Evolutionary conservation across 2,329 filamentous ascomycete species (phyloP), one percentile per base, ranked within the genome.

Genomic region (Diplodia corticola): DNA sequence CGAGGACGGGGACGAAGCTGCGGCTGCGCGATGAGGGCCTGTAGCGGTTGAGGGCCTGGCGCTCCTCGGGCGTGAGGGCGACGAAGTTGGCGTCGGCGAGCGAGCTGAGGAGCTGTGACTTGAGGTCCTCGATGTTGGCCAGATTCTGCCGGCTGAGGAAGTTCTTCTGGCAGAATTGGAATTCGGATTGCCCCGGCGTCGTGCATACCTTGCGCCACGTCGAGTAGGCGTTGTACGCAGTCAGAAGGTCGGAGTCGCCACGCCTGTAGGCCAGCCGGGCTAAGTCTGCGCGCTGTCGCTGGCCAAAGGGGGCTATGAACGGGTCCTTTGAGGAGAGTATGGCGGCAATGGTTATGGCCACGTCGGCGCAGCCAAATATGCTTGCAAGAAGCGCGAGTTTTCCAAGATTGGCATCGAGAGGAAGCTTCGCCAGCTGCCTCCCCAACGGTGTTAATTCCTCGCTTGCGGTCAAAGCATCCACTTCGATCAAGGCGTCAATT

Each of bases 301-400:
- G 90, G 2, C 92, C 91, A 76, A 97, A 92, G 0, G 93, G 91
- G 2, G 91, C 90, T 0, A 94, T 85, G 76, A 98, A 98, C 0
- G 94, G 95, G 0, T 93, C 96, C 75, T 98, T 99, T 30, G 93
- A 96, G 1, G 93, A 97, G 0, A 99, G 80, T 28, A 97, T 94
- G 7, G 95, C 94, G 6, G 96, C 95, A 65, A 96, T 91, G 2
- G 93, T 98, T 63, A 98, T 86, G 17, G 91, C 88, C 76, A 94
- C 93, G 78, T 99, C 95, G 3, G 98, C 84, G 73, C 94, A 98
- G 73, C 90, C 90, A 80, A 97, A 97, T 46, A 96, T 88, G 4
- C 89, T 88, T 0, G 93, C 92, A 40, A 96, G 85, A 4, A 99
- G 84, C 53, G 97, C 92, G 44, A 99, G 85, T 76, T 99, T 99